phyloP scores from a whole-genome alignment of 2,329 filamentous ascomycete species.

The Aspergillus alliaceus region DNA sequence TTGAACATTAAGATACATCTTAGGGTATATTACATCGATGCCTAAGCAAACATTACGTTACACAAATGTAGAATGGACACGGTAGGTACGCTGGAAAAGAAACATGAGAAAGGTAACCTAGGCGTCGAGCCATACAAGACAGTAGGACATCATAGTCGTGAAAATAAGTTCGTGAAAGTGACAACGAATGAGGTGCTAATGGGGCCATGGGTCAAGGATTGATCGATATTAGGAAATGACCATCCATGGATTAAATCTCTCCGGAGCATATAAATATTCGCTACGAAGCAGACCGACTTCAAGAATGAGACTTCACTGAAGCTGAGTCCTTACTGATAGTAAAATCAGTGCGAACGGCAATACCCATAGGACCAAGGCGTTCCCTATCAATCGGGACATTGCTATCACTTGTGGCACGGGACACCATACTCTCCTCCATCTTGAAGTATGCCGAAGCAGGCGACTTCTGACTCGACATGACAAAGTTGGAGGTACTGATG shows the following conservation, averaged over 20 bases:
- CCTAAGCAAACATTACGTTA: background rate
- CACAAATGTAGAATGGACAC: background rate
- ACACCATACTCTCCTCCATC: constrained; percentile 25
- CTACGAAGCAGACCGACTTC: no score
- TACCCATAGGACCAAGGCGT: constrained; percentile 18
- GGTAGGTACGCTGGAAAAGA: background rate
- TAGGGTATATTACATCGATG: background rate
- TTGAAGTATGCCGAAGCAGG: constrained; percentile 28
- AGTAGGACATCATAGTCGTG: background rate
- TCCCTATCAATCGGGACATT: constrained; percentile 13
- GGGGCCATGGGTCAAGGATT: background rate
- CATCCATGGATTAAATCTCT: no score
- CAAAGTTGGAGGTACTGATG: constrained; percentile 23
- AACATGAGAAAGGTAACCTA: background rate
- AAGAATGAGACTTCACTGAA: constrained; percentile 14
- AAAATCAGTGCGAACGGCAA: constrained; percentile 33
- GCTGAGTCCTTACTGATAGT: constrained; percentile 24
- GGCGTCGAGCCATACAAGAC: background rate
- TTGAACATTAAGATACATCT: background rate
- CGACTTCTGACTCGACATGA: constrained; percentile 24
- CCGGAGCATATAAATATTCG: no score
- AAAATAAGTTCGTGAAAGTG: background rate
- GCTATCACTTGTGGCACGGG: constrained; percentile 16
- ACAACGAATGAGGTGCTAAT: constrained; percentile 4
- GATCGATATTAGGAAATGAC: background rate